Percentiles rank a stretch among this genome's conserved stretches.
These are phyloP conservation scores for Stemphylium lycopersici DNA, from an alignment of 2,329 filamentous ascomycete genomes.

Conservation along the genomic window DNA sequence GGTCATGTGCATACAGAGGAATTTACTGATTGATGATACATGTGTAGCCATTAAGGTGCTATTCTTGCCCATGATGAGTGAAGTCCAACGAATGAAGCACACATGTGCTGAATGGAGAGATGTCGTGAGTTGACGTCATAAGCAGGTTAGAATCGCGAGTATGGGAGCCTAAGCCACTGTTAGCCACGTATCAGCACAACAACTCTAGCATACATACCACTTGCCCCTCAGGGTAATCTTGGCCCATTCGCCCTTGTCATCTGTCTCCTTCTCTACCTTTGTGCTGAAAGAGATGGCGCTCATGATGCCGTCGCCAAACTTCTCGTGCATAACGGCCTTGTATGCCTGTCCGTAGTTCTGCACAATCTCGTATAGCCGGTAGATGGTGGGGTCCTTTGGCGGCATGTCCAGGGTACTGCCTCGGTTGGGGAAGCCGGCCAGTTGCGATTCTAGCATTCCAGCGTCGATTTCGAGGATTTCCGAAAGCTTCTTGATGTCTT, in stretches of 20 bases:
- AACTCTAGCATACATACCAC: slow-evolving; percentile 63
- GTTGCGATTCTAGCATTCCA: slow-evolving; percentile 63
- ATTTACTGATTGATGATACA: no score
- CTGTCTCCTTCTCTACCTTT: slow-evolving; percentile 91
- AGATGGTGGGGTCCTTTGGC: slow-evolving; percentile 83
- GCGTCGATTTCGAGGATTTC: slow-evolving; percentile 67
- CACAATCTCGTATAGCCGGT: slow-evolving; percentile 89
- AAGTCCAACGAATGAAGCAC: not conserved
- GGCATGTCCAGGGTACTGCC: slow-evolving; percentile 82
- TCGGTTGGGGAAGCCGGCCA: slow-evolving; percentile 79
- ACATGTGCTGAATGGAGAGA: not conserved
- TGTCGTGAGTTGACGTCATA: not conserved
- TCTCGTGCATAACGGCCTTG: slow-evolving; percentile 94
- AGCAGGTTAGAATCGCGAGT: slow-evolving; percentile 52
- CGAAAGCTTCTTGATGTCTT: slow-evolving; percentile 73
- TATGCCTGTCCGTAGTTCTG: slow-evolving; percentile 98
- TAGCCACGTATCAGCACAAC: slow-evolving; percentile 3
- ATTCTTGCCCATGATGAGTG: no score
- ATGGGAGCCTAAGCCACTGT: slow-evolving; percentile 52
- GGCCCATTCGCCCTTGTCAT: slow-evolving; percentile 83
- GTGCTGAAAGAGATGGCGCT: slow-evolving; percentile 91
- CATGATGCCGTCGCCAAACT: slow-evolving; percentile 84
- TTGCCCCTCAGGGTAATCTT: slow-evolving; percentile 84
- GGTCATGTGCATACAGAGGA: no score
- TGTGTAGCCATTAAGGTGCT: no score